These are phyloP conservation scores for Cinnamomum micranthum DNA, from an alignment of 164 flowering plant species.

Conservation along the genomic window DNA sequence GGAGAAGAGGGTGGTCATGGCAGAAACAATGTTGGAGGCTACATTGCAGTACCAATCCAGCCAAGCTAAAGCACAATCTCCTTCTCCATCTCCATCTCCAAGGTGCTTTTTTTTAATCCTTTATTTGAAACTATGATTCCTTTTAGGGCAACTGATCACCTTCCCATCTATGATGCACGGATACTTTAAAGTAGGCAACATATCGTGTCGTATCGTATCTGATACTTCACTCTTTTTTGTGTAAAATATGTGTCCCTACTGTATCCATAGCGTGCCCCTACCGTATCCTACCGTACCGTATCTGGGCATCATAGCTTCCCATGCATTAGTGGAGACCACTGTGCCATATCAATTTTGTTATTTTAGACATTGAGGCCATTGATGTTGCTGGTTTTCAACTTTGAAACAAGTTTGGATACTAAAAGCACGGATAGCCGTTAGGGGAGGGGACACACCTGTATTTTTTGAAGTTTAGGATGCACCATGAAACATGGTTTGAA, in stretches of 20 bases:
- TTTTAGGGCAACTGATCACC: not conserved
- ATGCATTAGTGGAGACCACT: not conserved
- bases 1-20: slow-evolving; percentile 95
- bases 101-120: slow-evolving; percentile 32
- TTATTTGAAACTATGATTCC: not conserved
- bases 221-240: no score
- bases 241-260: no score
- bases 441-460: not conserved
- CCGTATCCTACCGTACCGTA: no score
- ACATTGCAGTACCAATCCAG: slow-evolving; percentile 93
- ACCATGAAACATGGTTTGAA: no score
- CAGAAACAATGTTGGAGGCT: slow-evolving; percentile 95
- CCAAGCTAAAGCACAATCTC: slow-evolving; percentile 56
- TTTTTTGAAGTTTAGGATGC: no score
- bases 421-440: not conserved
- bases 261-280: no score
- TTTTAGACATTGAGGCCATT: not conserved
- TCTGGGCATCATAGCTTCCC: no score
- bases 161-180: no score
- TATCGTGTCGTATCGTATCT: no score
- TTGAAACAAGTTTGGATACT: not conserved
- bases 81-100: slow-evolving; percentile 78
- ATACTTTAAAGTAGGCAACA: no score
- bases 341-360: not conserved
- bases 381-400: not conserved